Evolutionary conservation across 768 basidiomycete genomes (phyloP), one percentile per base, ranked within the genome.

Genomic region (Amanita phalloides): DNA sequence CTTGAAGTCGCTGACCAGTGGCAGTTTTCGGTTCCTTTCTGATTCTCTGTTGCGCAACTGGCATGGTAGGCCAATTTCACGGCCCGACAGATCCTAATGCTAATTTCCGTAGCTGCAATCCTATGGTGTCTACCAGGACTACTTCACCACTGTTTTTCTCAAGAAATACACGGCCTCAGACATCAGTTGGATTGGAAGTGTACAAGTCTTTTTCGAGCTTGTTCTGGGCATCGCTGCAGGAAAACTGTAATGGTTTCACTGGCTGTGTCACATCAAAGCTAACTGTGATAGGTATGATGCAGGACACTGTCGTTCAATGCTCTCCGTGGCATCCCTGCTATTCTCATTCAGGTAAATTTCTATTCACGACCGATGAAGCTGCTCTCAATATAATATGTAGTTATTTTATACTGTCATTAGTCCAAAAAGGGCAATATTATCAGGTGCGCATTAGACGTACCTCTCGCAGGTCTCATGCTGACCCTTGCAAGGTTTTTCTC

Each of bases 401-500:
- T 32, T 43, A 51, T 14, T 54, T 54, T 14, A 54, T 54, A 39
- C 14, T 50, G 7, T 54, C 53, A 6, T 20, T 54, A 23, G 36
- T 35, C 14, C 26, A 50, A 28, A 26, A 49, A 21, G 48, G 38
- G 11, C 53, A 54, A 54, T 54, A 43, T 36, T 54, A 45, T 37
- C 53, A 54, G 42, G 53, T 54, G 32, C n/a, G n/a, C 51, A 23
- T 23, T 17, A 41, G 1, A 7, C 6, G 13, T 14, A 10, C 4
- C 4, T 43, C 9, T 42, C 14, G 21, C n/a, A 21, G 17, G 11
- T 35, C 21, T 38, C 13, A 49, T 10, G 30, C 6, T 50, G 25
- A n/a, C 37, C 6, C 32, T 26, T 13, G n/a, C 48, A 61, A 74
- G 63, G 59, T 70, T 13, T 74, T 76, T 58, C 66, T 79, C 11